Conservation (phyloP, 2,329 filamentous ascomycete genomes). For the Dryadomyces sulphureus region DNA sequence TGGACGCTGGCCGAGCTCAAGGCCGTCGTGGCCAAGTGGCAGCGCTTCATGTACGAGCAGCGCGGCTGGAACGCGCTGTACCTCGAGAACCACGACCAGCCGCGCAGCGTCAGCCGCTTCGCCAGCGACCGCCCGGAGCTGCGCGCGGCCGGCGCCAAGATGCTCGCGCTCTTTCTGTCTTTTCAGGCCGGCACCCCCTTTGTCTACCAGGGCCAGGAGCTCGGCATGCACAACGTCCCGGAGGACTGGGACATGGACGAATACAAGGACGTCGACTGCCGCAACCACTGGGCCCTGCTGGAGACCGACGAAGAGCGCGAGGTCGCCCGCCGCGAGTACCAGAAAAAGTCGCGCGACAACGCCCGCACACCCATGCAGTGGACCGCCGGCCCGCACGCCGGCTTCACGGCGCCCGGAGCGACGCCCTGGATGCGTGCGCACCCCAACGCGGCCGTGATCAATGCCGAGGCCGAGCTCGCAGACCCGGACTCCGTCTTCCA, state of each 20-base stretch:
- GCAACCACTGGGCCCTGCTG: not conserved
- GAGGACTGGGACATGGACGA: constrained; percentile 29
- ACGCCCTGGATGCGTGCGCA: constrained; percentile 4
- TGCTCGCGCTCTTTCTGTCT: constrained; percentile 32
- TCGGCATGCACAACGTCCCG: constrained; percentile 39
- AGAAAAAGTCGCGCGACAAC: constrained; percentile 5
- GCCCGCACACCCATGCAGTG: constrained; percentile 6
- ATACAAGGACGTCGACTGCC: constrained; percentile 25
- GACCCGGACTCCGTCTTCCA: constrained; percentile 3
- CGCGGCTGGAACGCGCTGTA: constrained; percentile 44
- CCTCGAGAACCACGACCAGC: constrained; percentile 48
- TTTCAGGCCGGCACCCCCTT: constrained; percentile 37
- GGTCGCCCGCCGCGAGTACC: not conserved
- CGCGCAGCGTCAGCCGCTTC: constrained; percentile 37
- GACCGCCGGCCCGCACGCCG: not conserved
- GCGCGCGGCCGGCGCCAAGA: constrained; percentile 30
- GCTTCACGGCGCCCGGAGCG: not conserved
- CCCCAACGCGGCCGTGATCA: constrained; percentile 1
- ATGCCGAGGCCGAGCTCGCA: constrained; percentile 1
- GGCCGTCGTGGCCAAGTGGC: constrained; percentile 12
- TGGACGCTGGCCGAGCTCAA: constrained; percentile 3
- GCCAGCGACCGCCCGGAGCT: constrained; percentile 21
- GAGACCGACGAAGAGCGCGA: not conserved
- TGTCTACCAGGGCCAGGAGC: constrained; percentile 45
- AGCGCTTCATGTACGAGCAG: constrained; percentile 33